Evolutionary conservation across 2,329 filamentous ascomycete genomes (phyloP).

Genomic region (Colletotrichum sp.): DNA sequence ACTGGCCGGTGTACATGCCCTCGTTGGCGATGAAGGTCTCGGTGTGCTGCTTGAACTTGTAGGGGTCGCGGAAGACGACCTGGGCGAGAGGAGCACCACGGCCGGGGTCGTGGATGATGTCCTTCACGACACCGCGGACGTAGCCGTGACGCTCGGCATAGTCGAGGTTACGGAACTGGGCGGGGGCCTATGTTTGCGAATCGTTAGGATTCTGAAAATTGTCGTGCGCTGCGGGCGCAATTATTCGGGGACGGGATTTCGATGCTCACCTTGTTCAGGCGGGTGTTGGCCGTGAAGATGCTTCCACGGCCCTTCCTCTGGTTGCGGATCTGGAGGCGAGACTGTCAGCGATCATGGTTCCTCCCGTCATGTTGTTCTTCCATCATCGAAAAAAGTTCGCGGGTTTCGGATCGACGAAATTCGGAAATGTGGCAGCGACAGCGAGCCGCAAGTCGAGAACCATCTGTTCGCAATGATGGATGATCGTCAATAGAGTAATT

Average conservation of each 20-base stretch:
- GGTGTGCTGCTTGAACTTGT: slow-evolving; percentile 96
- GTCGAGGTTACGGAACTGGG: slow-evolving; percentile 97
- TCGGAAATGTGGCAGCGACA: neutral
- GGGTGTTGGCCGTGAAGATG: slow-evolving; percentile 78
- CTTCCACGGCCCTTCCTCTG: slow-evolving; percentile 66
- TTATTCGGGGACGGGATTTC: slow-evolving; percentile 36
- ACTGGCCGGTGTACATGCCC: slow-evolving; percentile 99
- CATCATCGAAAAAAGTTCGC: slow-evolving; percentile 5
- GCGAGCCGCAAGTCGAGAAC: neutral
- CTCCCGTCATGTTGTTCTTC: neutral
- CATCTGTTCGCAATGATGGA: neutral
- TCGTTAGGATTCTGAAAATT: slow-evolving; percentile 10
- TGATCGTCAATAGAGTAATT: slow-evolving; percentile 14
- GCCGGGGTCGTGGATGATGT: slow-evolving; percentile 98
- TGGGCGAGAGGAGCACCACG: slow-evolving; percentile 97
- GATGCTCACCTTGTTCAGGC: slow-evolving; percentile 91
- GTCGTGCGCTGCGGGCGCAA: slow-evolving; percentile 4
- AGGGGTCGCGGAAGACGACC: slow-evolving; percentile 96
- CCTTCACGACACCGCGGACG: slow-evolving; percentile 95
- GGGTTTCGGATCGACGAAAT: slow-evolving; percentile 1
- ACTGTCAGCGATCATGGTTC: slow-evolving; percentile 14
- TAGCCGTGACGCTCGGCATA: slow-evolving; percentile 98
- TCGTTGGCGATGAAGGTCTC: slow-evolving; percentile 99
- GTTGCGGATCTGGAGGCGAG: slow-evolving; percentile 60
- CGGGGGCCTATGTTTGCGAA: slow-evolving; percentile 35